Evolutionary conservation across 768 basidiomycete genomes (phyloP), one percentile per base, ranked within the genome.

Genomic region (Fomitopsis serialis): DNA sequence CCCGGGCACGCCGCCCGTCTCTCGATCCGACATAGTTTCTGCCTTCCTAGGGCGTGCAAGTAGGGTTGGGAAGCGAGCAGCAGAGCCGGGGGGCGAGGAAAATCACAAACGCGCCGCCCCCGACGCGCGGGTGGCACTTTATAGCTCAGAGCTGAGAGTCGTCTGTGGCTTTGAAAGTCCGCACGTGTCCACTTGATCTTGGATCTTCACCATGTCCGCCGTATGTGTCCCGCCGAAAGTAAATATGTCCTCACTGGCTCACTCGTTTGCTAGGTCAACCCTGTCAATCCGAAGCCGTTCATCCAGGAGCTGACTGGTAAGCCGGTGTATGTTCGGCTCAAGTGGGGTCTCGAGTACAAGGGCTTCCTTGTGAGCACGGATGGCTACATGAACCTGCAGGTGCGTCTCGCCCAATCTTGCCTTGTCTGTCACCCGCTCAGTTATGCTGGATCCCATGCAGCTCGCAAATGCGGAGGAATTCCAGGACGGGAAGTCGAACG

Each of bases 321-420:
- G 77, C 87, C 89, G 36, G 92, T 98, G 43, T 90, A 85, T 65
- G 97, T 98, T 58, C 83, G 84, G 55, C 82, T 99, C 65, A 99
- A 99, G 76, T 99, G 97, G 97, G 97, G 37, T 40, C 79, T 98
- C 48, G 94, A 98, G 67, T 98, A 98, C 79, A 97, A 94, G 76
- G 97, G 97, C 42, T 99, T 97, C 75, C 80, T 99, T 58, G 97
- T 99, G 60, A 95, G 92, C 65, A 98, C 97, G 7, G 97, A 99
- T 71, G 92, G 92, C 12, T 99, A 97, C 75, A 98, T 98, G 97
- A 99, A 99, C 70, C 82, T 99, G 45, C 97, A 99, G 78, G 96
- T 92, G 63, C 55, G 75, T 68, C n/a, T 34, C 34, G 54, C 10
- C n/a, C 45, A 2, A 12, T 40, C 19, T 22, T 32, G 19, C 34